Base-by-base conservation (phyloP, 1,139 yeast species). In the Arxiozyma heterogenica region DNA sequence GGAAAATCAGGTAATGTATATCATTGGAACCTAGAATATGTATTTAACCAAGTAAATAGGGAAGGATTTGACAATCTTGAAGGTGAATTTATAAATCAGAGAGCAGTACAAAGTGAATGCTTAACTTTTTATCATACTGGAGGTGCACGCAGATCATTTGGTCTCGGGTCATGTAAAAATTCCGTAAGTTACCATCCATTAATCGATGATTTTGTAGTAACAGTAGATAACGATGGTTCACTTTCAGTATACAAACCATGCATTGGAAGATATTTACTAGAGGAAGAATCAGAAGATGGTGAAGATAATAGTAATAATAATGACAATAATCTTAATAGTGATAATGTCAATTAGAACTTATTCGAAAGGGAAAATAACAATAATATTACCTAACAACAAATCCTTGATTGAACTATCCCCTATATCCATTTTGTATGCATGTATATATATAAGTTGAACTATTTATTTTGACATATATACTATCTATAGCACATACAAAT, bases 111-210 rank as follows among this genome's bases (percentile, higher is more conserved):
- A 39, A 42, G 39, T 5, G 66, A 61, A 44, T 66, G 67, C 49
- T 53, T 68, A 51, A 57, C 62, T 23, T 67, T 66, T 51, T 57
- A 64, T 44, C 71, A 68, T 52, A 65, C 69, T 4, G 70, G 69
- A 11, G 70, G 70, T n/a, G 61, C 62, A 38, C 61, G 69, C 54
- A 61, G 69, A 51, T 54, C 58, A 21, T 3, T 47, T 41, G 62
- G 59, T 7, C 44, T 39, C 17, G 50, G 47, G 9, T 52, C 52
- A 22, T 60, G 59, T 56, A 57, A 59, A 34, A 61, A 60, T 43
- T 64, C 66, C 6, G 68, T 63, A 12, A 57, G 63, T 8, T 59
- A 58, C 54, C 69, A 67, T 49, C 62, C 64, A 22, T 45, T 55
- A 18, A 61, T 68, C 46, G 59, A 59, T 42, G 67, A 60, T 20